Evolutionary conservation across 176 grass and related monocot species (phyloP).

Genomic region (Triticum urartu): DNA sequence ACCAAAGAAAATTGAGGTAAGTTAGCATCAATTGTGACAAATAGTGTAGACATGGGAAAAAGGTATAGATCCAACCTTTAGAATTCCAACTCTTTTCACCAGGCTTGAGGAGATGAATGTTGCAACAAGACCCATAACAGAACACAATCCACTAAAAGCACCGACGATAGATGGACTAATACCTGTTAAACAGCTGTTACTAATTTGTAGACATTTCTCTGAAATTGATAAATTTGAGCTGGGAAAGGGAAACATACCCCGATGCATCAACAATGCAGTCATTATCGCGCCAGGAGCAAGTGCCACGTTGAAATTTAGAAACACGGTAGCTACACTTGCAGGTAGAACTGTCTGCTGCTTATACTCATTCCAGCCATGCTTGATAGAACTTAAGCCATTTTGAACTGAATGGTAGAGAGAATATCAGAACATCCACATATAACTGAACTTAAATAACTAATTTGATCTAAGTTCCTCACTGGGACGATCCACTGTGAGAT

Average conservation of each 20-base stretch:
- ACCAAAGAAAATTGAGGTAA: not conserved
- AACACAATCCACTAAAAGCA: constrained; percentile 86
- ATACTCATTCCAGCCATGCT: constrained; percentile 93
- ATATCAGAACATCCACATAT: constrained; percentile 33
- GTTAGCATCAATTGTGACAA: constrained; percentile 10
- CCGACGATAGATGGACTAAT: constrained; percentile 90
- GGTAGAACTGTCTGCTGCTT: constrained; percentile 88
- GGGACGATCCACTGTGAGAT: not conserved
- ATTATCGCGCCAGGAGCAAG: constrained; percentile 95
- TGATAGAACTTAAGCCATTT: constrained; percentile 72
- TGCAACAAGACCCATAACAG: constrained; percentile 92
- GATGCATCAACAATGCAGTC: constrained; percentile 90
- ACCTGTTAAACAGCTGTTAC: constrained; percentile 42
- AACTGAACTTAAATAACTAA: constrained; percentile 18
- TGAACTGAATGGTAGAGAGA: constrained; percentile 56
- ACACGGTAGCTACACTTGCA: constrained; percentile 88
- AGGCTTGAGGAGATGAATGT: constrained; percentile 84
- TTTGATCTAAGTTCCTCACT: constrained; percentile 35
- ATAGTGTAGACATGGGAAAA: not conserved
- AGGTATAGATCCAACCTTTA: constrained; percentile 66
- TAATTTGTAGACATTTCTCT: not conserved
- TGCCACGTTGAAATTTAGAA: constrained; percentile 91
- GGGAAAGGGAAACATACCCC: constrained; percentile 56
- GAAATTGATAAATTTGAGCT: not conserved
- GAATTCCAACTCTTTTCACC: constrained; percentile 92